Conservation (phyloP, 768 basidiomycete genomes). For the Lenzites betulinus region DNA sequence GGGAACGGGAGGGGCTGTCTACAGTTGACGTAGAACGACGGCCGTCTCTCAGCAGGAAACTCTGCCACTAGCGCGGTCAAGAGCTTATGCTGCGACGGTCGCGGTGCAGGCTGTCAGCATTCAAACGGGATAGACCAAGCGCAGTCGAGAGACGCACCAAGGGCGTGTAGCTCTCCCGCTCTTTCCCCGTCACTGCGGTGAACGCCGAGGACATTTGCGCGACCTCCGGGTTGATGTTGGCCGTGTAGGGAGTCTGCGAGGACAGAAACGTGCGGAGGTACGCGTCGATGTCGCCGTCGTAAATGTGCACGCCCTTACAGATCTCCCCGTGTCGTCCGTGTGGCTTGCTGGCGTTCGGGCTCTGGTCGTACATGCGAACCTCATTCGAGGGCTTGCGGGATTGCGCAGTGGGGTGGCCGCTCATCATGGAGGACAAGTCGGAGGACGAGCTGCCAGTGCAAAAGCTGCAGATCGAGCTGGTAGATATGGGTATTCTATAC, state of each 20-base stretch:
- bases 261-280: neutral
- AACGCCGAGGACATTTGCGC: neutral
- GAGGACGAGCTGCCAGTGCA: neutral
- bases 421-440: neutral
- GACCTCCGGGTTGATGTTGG: neutral
- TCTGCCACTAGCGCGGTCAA: neutral
- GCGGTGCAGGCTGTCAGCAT: no score
- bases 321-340: neutral
- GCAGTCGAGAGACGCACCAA: neutral
- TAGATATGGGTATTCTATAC: neutral
- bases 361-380: neutral
- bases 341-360: neutral
- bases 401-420: neutral
- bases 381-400: neutral
- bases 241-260: neutral
- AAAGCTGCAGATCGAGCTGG: neutral
- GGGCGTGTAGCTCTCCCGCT: neutral
- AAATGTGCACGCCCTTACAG: neutral
- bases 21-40: no score
- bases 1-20: constrained; percentile 10
- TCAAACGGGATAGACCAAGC: no score
- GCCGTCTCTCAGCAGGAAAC: neutral
- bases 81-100: neutral
- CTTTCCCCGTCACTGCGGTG: neutral
- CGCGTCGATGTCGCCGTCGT: neutral